These are phyloP conservation scores for Gautieria morchelliformis DNA, from an alignment of 768 basidiomycete species.

Conservation along the genomic window DNA sequence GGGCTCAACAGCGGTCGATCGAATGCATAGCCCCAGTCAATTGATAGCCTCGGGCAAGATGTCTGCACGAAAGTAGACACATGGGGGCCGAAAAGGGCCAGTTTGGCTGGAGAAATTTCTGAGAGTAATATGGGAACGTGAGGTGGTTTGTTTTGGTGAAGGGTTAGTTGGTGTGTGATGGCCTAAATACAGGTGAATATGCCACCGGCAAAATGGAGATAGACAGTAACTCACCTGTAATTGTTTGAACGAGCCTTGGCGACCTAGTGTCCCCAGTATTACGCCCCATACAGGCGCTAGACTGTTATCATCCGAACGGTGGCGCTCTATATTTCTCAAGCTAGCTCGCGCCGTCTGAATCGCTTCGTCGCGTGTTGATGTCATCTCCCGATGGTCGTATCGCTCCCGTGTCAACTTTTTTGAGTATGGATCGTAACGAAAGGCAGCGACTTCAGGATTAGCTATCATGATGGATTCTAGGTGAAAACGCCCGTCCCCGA, in stretches of 20 bases:
- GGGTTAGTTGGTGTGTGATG: constrained; percentile 59
- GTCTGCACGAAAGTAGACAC: constrained; percentile 92
- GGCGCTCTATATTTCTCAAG: constrained; percentile 23
- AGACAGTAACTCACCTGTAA: constrained; percentile 43
- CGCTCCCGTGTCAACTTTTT: constrained; percentile 92
- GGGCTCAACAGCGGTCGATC: constrained; percentile 79
- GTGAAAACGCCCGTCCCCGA: constrained; percentile 97
- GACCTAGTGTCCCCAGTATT: constrained; percentile 85
- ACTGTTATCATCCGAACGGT: constrained; percentile 6
- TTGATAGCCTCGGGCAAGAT: constrained; percentile 90
- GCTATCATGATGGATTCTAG: constrained; percentile 99
- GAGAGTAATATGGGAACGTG: constrained; percentile 88
- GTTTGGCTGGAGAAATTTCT: constrained; percentile 92
- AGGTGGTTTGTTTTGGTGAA: constrained; percentile 48
- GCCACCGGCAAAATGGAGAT: background rate
- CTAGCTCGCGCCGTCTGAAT: constrained; percentile 65
- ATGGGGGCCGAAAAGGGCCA: constrained; percentile 71
- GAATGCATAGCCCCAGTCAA: constrained; percentile 99
- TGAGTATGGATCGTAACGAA: constrained; percentile 96
- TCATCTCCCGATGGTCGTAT: constrained; percentile 88
- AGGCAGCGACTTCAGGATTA: constrained; percentile 91
- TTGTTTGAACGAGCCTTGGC: constrained; percentile 89
- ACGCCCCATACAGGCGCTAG: constrained; percentile 66
- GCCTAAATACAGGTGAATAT: constrained; percentile 32
- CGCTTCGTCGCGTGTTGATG: constrained; percentile 58